Evolutionary conservation across 2,329 filamentous ascomycete species (phyloP), one percentile per base, ranked within the genome.

Genomic region (Ceratocystis variospora): DNA sequence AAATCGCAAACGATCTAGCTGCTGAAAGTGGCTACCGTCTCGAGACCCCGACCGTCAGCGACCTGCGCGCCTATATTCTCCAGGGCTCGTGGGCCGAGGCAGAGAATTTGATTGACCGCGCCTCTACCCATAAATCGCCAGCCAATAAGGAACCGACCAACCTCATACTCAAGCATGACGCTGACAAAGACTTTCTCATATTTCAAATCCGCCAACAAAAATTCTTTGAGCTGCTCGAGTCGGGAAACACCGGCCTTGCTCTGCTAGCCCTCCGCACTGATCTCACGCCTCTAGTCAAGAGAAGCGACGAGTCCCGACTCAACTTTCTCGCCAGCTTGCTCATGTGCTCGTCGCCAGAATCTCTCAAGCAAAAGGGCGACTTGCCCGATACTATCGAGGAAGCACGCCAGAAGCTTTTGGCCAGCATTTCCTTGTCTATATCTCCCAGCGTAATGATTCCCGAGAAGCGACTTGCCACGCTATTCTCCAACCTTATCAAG

Each of bases 391-490:
- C 77, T 97, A 3, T 81, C 97, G 22, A 90, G 89, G 0, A 85
- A 94, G 68, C 78, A 97, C 44, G 96, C 92, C 28, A 90, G 89
- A 94, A 78, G n/a, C 65, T 62, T 22, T 63, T 64, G 68, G 74
- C 65, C 77, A 66, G 48, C 55, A 41, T 61, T 55, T 64, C 71
- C 93, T 89, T 82, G 79, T 96, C 85, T 66, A 96, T 99, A 74
- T 96, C 94, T 1, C 93, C 94, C 0, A 94, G 91, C 3, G 89
- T 96, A 57, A 97, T 99, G 92, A 88, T 99, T 65, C 94, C 94
- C 1, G 90, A 96, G 72, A 89, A 94, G 74, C 87, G 94, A 5
- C 79, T 99, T 57, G 90, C 90, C 1, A 82, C 86, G 44, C 79
- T 99, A 17, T 78, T 99, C 64, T 82, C 92, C 67, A 86, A 95